Evolutionary conservation across 441 rosid genomes (phyloP), one percentile per base, ranked within the genome.

Genomic region (Cnidoscolus chayamansa): DNA sequence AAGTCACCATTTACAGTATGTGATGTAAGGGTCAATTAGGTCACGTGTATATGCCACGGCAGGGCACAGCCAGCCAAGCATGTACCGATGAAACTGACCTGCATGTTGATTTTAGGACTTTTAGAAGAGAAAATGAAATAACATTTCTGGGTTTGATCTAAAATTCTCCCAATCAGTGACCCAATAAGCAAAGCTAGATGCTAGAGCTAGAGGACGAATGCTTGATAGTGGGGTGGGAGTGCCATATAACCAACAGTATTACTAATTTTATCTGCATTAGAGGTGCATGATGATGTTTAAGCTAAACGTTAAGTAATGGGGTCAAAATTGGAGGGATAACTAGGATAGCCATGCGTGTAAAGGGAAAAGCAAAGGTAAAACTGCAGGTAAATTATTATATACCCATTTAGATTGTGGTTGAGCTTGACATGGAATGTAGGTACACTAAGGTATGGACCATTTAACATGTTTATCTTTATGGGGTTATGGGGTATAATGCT

Each of bases 401-500:
- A 63, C 40, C 40, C n/a, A 50, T 13, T 62, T 4, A 16, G 10
- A 4, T 0, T 4, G 57, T 40, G 71, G 17, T 67, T 54, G 50
- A 45, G 37, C 63, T 13, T 54, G 9, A n/a, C 45, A 40, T 40
- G 45, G 45, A 40, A 40, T 40, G 37, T 63, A 66, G 76, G 59
- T 71, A 40, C 45, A 40, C 45, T 40, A 40, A 40, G 45, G 45
- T 40, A 5, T 40, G 87, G 90, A 82, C 51, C 80, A 74, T 71
- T 30, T 40, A 53, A 51, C 60, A 35, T 40, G 73, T 45, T 56
- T 68, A 37, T 62, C 68, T 77, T 80, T 77, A 71, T 49, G 50
- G 65, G 81, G 73, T 58, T 65, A 45, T 65, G 78, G 82, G 86
- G 56, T 64, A 78, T 74, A 81, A 72, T 86, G 90, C 83, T 75